These are phyloP conservation scores for Trametes polyzona DNA, from an alignment of 1,284 basidiomycete species.

Conservation along the genomic window DNA sequence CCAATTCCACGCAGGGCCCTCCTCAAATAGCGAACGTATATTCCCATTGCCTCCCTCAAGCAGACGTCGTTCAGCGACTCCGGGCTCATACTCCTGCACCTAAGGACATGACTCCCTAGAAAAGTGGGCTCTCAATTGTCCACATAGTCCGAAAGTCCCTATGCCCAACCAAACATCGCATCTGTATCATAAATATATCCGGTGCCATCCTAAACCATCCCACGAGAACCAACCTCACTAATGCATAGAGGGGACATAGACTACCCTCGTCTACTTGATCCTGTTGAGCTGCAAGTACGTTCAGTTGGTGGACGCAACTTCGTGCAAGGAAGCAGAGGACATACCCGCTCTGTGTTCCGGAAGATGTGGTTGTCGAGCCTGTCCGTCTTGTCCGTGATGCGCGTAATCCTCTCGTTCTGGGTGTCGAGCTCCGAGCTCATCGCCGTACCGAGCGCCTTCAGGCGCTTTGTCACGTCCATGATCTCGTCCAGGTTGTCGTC, in stretches of 20 bases:
- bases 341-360: slow-evolving; percentile 72
- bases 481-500: slow-evolving; percentile 95
- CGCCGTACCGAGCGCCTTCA: slow-evolving; percentile 85
- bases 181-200: slow-evolving; percentile 24
- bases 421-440: slow-evolving; percentile 84
- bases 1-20: too few relatives aligned
- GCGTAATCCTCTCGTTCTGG: slow-evolving; percentile 75
- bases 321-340: slow-evolving; percentile 26
- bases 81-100: too few relatives aligned
- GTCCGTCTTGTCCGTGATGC: slow-evolving; percentile 72
- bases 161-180: slow-evolving; percentile 12
- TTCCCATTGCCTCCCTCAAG: too few relatives aligned
- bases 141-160: too few relatives aligned
- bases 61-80: too few relatives aligned
- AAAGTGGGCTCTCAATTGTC: too few relatives aligned
- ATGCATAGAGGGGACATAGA: slow-evolving; percentile 35
- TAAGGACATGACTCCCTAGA: too few relatives aligned
- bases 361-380: slow-evolving; percentile 65
- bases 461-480: slow-evolving; percentile 74
- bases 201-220: slow-evolving; percentile 17
- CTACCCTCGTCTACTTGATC: slow-evolving; percentile 53
- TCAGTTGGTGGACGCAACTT: not conserved
- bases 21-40: too few relatives aligned
- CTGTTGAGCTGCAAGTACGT: slow-evolving; percentile 57
- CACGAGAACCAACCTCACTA: slow-evolving; percentile 7